These are phyloP conservation scores for Chlorencoelia australis DNA, from an alignment of 2,329 filamentous ascomycete genomes.

Conservation along the genomic window DNA sequence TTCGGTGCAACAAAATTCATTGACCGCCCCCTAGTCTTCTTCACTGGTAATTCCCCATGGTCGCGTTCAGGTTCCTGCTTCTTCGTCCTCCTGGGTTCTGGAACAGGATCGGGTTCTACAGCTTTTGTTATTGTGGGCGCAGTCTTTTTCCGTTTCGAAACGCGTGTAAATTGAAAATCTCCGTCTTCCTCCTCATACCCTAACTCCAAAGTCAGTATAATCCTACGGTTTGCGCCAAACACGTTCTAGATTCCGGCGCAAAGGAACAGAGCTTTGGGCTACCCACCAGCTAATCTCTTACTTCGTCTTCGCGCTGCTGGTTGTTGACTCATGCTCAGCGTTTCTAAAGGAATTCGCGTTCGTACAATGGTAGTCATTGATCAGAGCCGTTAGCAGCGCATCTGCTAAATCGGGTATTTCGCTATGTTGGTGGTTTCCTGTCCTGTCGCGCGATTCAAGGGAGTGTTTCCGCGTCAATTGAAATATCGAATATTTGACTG, in stretches of 20 bases:
- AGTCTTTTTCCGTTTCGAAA: conserved; percentile 54
- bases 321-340: conserved; percentile 56
- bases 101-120: conserved; percentile 12
- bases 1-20: conserved; percentile 1
- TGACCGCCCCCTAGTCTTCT: conserved; percentile 28
- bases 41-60: conserved; percentile 26
- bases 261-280: conserved; percentile 3
- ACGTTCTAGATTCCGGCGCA: conserved; percentile 4
- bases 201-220: conserved; percentile 15
- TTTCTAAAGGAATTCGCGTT: conserved; percentile 53
- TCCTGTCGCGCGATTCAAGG: conserved; percentile 9
- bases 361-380: conserved; percentile 64
- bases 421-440: not conserved
- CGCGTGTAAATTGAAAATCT: conserved; percentile 66
- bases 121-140: conserved; percentile 35
- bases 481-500: conserved; percentile 1
- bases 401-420: conserved; percentile 15
- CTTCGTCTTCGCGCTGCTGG: conserved; percentile 47
- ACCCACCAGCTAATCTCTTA: conserved; percentile 55
- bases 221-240: conserved; percentile 2
- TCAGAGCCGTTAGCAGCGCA: conserved; percentile 24
- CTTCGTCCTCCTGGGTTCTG: conserved; percentile 30
- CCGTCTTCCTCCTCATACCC: conserved; percentile 66
- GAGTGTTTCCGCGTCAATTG: conserved; percentile 21
- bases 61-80: conserved; percentile 31